Base-by-base conservation (phyloP, 805 yeast species). In the Saccharomycopsis schoenii region DNA sequence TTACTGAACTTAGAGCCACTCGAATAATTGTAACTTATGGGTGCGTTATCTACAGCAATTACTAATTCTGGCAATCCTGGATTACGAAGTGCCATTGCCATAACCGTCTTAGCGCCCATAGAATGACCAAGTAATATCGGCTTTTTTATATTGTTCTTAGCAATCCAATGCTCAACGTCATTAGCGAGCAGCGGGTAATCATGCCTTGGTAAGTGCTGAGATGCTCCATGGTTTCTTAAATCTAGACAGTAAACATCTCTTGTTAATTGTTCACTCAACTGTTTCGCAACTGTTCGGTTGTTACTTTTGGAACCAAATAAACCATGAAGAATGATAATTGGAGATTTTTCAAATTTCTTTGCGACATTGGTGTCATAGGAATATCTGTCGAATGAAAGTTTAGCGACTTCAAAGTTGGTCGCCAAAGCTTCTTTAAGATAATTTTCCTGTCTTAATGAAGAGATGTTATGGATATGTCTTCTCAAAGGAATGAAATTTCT, bases 51-150 rank as follows among this genome's bases (percentile, higher is more conserved):
- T 6, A 94, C 96, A 5, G 90, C 76, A 3, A 92, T 81, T 56
- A 91, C 67, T 73, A 84, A 77, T 14, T 81, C 76, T 5, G 85
- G 83, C 11, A 84, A 66, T 0, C 81, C 80, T 0, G 92, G 93
- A 24, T 80, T 76, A 58, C 90, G 76, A 61, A 94, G 74, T 0
- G 89, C 85, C 4, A 88, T 76, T 0, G 94, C 91, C 97, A 93
- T 92, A 5, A 86, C 97, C 0, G 93, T 81, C 68, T 93, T 92
- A 4, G 96, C 99, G 6, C 99, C 99, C 94, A 89, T 86, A 0
- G 93, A 86, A 70, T 88, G 94, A 0, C 96, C 96, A 17, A 88
- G 74, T 19, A 88, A 62, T n/a, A 88, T 81, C 0, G 89, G 86
- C 58, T 80, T 77, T 25, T 69, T 66, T 55, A 78, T 66, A 1